phyloP scores from a whole-genome alignment of 1,284 basidiomycete species.

The Apiotrichum mycotoxinovorans region DNA sequence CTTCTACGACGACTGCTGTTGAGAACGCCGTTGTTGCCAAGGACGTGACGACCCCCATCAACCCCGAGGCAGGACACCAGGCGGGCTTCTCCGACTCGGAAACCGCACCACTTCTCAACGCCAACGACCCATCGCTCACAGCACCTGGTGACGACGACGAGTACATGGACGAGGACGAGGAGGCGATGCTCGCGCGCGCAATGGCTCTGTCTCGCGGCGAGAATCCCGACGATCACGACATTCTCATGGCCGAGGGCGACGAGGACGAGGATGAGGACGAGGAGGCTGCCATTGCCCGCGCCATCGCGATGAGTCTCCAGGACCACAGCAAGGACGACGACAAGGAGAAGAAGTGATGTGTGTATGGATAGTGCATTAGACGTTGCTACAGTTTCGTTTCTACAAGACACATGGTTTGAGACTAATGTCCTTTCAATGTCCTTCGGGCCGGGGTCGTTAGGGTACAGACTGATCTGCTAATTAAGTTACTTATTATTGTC shows the following conservation, averaged over 20 bases:
- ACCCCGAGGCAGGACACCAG: slow-evolving; percentile 16
- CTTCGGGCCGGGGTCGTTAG: too few relatives aligned
- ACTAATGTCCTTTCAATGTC: background rate
- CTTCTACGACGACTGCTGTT: slow-evolving; percentile 14
- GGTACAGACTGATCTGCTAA: background rate
- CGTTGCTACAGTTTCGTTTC: background rate
- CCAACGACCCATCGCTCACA: slow-evolving; percentile 23
- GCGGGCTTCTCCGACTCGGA: slow-evolving; percentile 20
- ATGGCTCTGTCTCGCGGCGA: slow-evolving; percentile 43
- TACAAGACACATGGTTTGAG: background rate
- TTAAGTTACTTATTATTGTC: background rate
- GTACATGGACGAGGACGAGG: slow-evolving; percentile 33
- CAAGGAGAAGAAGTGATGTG: slow-evolving; percentile 21
- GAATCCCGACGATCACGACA: slow-evolving; percentile 34
- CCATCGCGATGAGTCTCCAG: slow-evolving; percentile 61
- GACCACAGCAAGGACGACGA: slow-evolving; percentile 39
- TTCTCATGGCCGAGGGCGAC: slow-evolving; percentile 42
- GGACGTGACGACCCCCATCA: slow-evolving; percentile 4
- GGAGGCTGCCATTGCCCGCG: slow-evolving; percentile 61
- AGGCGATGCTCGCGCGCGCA: slow-evolving; percentile 42
- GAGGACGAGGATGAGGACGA: slow-evolving; percentile 51
- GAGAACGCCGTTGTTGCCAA: slow-evolving; percentile 9
- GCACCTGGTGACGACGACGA: slow-evolving; percentile 28
- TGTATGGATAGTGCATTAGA: slow-evolving; percentile 7
- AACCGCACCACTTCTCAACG: slow-evolving; percentile 28